Evolutionary conservation across 2,329 filamentous ascomycete species (phyloP).

Genomic region (Alternaria tenuissima): DNA sequence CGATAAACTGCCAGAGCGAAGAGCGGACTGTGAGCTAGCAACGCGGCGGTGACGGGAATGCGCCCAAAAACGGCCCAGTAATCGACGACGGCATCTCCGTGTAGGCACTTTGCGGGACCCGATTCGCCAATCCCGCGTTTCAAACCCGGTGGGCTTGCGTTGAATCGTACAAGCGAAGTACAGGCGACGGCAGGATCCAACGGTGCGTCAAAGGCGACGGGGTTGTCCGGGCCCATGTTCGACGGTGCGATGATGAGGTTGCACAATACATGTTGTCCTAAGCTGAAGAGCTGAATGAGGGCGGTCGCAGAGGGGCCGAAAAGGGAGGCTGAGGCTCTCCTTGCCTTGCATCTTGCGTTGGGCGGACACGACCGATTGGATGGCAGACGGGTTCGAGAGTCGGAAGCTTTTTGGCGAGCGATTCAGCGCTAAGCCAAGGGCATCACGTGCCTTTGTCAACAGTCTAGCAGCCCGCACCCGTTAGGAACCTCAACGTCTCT

Average conservation of each 20-base stretch:
- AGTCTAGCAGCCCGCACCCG: constrained; percentile 25
- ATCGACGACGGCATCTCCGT: constrained; percentile 8
- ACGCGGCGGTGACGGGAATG: constrained; percentile 3
- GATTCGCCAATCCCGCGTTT: constrained; percentile 10
- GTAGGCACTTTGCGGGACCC: constrained; percentile 1
- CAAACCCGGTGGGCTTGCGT: constrained; percentile 4
- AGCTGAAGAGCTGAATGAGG: constrained; percentile 2
- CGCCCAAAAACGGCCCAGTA: constrained; percentile 2
- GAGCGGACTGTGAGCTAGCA: background rate
- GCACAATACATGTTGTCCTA: constrained; percentile 3
- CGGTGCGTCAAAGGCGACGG: constrained; percentile 8
- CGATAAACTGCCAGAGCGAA: constrained; percentile 1
- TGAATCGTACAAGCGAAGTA: constrained; percentile 6
- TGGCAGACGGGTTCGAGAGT: background rate
- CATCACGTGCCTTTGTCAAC: constrained; percentile 13
- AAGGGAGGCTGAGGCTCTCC: constrained; percentile 10
- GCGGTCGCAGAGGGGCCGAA: constrained; percentile 5
- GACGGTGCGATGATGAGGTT: constrained; percentile 5
- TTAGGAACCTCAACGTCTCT: constrained; percentile 33
- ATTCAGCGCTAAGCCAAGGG: constrained; percentile 8
- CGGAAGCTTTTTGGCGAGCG: constrained; percentile 8
- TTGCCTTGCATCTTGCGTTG: constrained; percentile 10
- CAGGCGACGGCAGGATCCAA: constrained; percentile 5
- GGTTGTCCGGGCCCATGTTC: background rate
- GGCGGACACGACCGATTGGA: constrained; percentile 13